These are phyloP conservation scores for Amanita pallidorosea DNA, from an alignment of 768 basidiomycete species.

Conservation along the genomic window DNA sequence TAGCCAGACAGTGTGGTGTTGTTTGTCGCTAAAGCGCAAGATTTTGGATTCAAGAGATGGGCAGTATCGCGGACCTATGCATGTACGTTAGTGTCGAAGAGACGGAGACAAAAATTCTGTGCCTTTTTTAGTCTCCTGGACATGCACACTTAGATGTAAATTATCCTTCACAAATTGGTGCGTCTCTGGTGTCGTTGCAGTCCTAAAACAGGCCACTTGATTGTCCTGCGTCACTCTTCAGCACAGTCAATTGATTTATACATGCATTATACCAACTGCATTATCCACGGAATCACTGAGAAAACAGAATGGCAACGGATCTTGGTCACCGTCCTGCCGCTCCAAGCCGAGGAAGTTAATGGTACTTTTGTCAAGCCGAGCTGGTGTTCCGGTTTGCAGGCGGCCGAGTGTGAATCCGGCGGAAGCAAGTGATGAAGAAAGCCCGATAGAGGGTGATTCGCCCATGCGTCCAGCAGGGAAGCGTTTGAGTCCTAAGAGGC, in stretches of 20 bases:
- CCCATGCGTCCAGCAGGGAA: constrained; percentile 72
- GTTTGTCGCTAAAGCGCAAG: constrained; percentile 63
- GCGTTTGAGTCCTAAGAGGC: constrained; percentile 48
- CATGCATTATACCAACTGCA: constrained; percentile 34
- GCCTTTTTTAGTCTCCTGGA: constrained; percentile 87
- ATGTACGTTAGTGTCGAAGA: not conserved
- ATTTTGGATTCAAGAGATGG: constrained; percentile 88
- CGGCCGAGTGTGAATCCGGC: constrained; percentile 80
- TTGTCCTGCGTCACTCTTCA: constrained; percentile 34
- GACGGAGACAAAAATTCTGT: not conserved
- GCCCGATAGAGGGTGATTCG: constrained; percentile 60
- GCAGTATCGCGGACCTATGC: constrained; percentile 78
- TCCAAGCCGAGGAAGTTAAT: constrained; percentile 59
- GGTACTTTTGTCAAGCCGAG: constrained; percentile 57
- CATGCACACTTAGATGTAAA: constrained; percentile 71
- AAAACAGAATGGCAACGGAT: constrained; percentile 69
- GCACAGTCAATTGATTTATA: not conserved
- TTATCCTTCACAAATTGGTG: constrained; percentile 70
- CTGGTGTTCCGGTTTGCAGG: constrained; percentile 81
- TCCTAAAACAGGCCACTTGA: constrained; percentile 66
- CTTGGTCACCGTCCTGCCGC: constrained; percentile 55
- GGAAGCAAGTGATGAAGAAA: constrained; percentile 62
- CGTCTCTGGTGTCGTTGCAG: constrained; percentile 60
- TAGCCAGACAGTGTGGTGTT: constrained; percentile 70
- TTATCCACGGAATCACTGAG: constrained; percentile 60